phyloP scores from a whole-genome alignment of 805 yeast species.

The Lachancea thermotolerans region DNA sequence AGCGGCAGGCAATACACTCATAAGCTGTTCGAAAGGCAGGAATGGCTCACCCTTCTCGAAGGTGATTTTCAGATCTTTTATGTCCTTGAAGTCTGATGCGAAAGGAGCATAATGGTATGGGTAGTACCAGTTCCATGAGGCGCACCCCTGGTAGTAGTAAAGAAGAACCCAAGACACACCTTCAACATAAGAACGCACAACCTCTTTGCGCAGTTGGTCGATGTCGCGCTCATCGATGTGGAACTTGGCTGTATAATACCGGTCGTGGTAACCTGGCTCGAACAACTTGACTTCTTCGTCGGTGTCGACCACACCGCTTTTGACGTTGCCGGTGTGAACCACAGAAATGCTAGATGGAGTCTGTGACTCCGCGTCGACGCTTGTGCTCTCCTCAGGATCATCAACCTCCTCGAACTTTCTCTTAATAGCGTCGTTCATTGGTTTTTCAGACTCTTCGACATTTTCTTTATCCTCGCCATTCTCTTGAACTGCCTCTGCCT shows the following conservation, averaged over 20 bases:
- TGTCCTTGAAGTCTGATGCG: slow-evolving; percentile 72
- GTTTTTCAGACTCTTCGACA: slow-evolving; percentile 11
- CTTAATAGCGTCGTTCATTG: slow-evolving; percentile 1
- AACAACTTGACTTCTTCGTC: slow-evolving; percentile 58
- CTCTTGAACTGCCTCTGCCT: slow-evolving; percentile 15
- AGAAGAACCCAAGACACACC: slow-evolving; percentile 96
- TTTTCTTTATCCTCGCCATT: slow-evolving; percentile 13
- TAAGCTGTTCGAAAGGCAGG: slow-evolving; percentile 84
- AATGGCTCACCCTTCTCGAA: slow-evolving; percentile 74
- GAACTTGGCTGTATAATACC: slow-evolving; percentile 79
- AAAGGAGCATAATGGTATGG: slow-evolving; percentile 98
- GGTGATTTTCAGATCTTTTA: slow-evolving; percentile 43
- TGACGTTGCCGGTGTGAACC: slow-evolving; percentile 24
- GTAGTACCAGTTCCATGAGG: slow-evolving; percentile 97
- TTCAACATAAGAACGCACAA: slow-evolving; percentile 73
- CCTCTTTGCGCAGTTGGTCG: slow-evolving; percentile 44
- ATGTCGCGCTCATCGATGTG: slow-evolving; percentile 49
- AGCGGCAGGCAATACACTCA: slow-evolving; percentile 94
- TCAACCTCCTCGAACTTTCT: slow-evolving; percentile 16
- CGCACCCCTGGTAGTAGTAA: slow-evolving; percentile 95
- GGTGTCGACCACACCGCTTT: slow-evolving; percentile 35
- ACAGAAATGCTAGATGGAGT: slow-evolving; percentile 18
- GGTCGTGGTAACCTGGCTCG: slow-evolving; percentile 79
- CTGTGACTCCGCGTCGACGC: slow-evolving; percentile 12
- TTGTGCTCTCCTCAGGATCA: slow-evolving; percentile 13